phyloP scores from a whole-genome alignment of 1,284 basidiomycete species.

The Ustilago sp. region DNA sequence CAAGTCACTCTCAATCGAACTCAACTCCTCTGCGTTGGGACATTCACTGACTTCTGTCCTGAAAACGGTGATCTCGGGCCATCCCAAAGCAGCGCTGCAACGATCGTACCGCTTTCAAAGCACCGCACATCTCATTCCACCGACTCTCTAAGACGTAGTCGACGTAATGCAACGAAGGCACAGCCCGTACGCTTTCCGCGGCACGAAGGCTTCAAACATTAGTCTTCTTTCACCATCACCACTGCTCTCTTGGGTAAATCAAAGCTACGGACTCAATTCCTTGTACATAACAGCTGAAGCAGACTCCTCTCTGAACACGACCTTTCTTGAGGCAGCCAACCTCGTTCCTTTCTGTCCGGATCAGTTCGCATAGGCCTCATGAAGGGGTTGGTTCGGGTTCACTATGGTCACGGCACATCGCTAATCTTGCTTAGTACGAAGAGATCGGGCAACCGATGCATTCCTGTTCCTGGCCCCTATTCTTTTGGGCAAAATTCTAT shows the following conservation, averaged over 20 bases:
- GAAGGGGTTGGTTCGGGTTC: not conserved
- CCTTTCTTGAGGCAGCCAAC: not conserved
- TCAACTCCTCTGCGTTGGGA: too few relatives aligned
- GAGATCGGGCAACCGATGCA: slow-evolving; percentile 7
- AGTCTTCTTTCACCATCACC: not conserved
- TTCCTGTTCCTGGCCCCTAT: not conserved
- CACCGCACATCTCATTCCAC: not conserved
- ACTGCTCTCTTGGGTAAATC: slow-evolving; percentile 17
- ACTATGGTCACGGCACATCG: not conserved
- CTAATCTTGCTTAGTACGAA: not conserved
- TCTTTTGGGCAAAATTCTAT: not conserved
- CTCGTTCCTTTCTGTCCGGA: not conserved
- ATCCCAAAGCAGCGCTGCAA: not conserved
- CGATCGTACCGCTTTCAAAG: not conserved
- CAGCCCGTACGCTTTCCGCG: too few relatives aligned
- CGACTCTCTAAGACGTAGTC: not conserved
- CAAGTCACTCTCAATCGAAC: too few relatives aligned
- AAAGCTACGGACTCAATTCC: slow-evolving; percentile 10
- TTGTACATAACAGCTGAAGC: slow-evolving; percentile 18
- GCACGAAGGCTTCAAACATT: too few relatives aligned
- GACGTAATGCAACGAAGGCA: not conserved
- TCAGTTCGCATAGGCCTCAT: not conserved
- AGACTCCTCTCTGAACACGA: not conserved
- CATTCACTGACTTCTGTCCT: too few relatives aligned
- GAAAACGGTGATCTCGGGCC: not conserved